Percentiles rank a stretch among this genome's conserved stretches.
phyloP scores from a whole-genome alignment of 169 alveolate genomes.

The Theileria equi region DNA sequence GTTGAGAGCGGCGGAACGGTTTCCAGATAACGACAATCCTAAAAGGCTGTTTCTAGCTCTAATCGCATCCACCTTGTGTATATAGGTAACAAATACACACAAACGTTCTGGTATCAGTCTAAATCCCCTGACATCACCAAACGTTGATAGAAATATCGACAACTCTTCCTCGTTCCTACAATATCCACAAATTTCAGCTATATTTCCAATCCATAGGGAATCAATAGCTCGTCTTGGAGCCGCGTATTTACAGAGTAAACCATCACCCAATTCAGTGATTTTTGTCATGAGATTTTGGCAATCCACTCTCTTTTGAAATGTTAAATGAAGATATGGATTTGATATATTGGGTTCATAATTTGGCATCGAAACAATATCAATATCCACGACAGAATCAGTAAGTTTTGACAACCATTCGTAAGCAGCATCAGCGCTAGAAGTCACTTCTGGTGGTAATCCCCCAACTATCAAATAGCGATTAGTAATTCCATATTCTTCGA shows the following conservation, averaged over 20 bases:
- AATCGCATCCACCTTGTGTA: slow-evolving; percentile 8
- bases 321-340: slow-evolving; percentile 18
- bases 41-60: slow-evolving; percentile 22
- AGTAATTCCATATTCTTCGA: slow-evolving; percentile 26
- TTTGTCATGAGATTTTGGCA: not conserved
- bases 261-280: not conserved
- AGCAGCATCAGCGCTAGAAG: slow-evolving; percentile 18
- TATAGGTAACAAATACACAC: slow-evolving; percentile 56
- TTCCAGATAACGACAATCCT: slow-evolving; percentile 21
- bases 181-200: slow-evolving; percentile 48
- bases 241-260: slow-evolving; percentile 13
- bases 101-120: slow-evolving; percentile 17
- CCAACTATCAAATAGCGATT: slow-evolving; percentile 50
- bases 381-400: slow-evolving; percentile 13
- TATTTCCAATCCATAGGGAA: slow-evolving; percentile 59
- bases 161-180: slow-evolving; percentile 34
- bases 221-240: slow-evolving; percentile 35
- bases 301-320: slow-evolving; percentile 37
- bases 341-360: slow-evolving; percentile 5
- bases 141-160: slow-evolving; percentile 20
- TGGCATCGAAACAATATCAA: slow-evolving; percentile 8
- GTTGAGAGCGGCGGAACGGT: slow-evolving; percentile 1
- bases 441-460: slow-evolving; percentile 12
- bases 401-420: slow-evolving; percentile 23
- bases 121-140: slow-evolving; percentile 37